Evolutionary conservation across 2,329 filamentous ascomycete species (phyloP), one percentile per base, ranked within the genome.

Genomic region (Exophiala aquamarina): DNA sequence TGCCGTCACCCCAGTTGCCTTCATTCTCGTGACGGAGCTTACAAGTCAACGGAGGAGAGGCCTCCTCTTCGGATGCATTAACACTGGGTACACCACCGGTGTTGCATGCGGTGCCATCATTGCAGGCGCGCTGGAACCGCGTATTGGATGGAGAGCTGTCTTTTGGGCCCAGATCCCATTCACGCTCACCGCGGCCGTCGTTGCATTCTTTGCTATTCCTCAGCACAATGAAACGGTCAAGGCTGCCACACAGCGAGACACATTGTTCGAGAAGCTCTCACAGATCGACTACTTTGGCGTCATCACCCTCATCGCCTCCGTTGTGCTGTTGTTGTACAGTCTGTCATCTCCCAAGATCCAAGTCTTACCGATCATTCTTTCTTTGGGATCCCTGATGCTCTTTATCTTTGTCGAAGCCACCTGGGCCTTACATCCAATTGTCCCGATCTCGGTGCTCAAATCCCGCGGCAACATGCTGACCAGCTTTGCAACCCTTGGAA

Each of bases 11-110:
- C 84, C 85, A 1, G 77, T 91, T 5, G 78, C 83, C 1, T 81
- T 89, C 37, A 88, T 94, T 38, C 72, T 92, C 17, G 82, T 88
- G 1, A 75, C 93, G n/a, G 84, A 92, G 62, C 70, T 93, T 52
- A 79, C 83, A 0, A 81, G 77, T 17, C 79, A 82, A 51, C 82
- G 81, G 54, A 75, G 80, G 3, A 75, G 89, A 47, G 89, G 89
- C 0, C 55, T 93, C 15, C 87, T 83, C 46, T 79, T 94, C 51
- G 89, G 87, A 1, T 66, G 89, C 32, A 74, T 88, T 15, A 93
- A 92, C 59, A 77, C 83, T 0, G 82, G 82, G 1, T 86, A 86
- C 62, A 91, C 87, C 0, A 70, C 80, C 10, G 87, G 87, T 3
- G 75, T 91, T 3, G 82, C 85, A 0, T 74, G 86, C 1, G 87